phyloP scores from a whole-genome alignment of 495 filamentous ascomycete genomes.

The Lasiosphaeriaceae sp. region DNA sequence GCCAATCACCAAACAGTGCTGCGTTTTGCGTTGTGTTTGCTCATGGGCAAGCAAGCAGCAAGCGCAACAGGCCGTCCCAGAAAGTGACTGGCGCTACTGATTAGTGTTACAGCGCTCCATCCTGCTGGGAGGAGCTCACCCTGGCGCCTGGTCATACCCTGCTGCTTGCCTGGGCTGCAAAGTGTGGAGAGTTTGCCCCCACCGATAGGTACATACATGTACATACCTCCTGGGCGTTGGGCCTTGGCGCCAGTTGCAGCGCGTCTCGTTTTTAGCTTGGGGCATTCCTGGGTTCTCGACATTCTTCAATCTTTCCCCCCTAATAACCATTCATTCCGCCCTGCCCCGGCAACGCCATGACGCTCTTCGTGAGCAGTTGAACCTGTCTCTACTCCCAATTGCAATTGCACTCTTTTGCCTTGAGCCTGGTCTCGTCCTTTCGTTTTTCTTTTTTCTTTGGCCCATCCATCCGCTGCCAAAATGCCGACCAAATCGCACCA shows the following conservation, averaged over 20 bases:
- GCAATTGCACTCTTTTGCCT: background rate
- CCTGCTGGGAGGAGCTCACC: background rate
- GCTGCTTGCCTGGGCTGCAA: too few relatives aligned
- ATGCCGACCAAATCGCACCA: conserved; percentile 33
- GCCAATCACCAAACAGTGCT: too few relatives aligned
- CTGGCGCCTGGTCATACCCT: too few relatives aligned
- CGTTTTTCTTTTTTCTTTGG: conserved; percentile 2
- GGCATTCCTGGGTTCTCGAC: background rate
- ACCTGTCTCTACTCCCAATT: background rate
- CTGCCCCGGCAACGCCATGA: background rate
- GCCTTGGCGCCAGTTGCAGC: background rate
- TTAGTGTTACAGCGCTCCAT: too few relatives aligned
- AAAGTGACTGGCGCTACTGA: too few relatives aligned
- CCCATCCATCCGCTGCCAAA: conserved; percentile 4
- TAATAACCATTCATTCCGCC: background rate
- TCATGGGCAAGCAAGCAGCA: too few relatives aligned
- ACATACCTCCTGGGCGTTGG: background rate
- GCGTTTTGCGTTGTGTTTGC: too few relatives aligned
- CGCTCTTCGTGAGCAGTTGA: conserved; percentile 12
- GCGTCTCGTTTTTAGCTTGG: conserved; percentile 2
- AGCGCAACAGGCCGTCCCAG: too few relatives aligned
- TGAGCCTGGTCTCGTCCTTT: conserved; percentile 17
- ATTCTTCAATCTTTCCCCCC: background rate
- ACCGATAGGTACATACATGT: too few relatives aligned
- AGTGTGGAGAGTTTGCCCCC: too few relatives aligned